Evolutionary conservation across 768 basidiomycete species (phyloP).

Genomic region (Botryobasidium botryosum): DNA sequence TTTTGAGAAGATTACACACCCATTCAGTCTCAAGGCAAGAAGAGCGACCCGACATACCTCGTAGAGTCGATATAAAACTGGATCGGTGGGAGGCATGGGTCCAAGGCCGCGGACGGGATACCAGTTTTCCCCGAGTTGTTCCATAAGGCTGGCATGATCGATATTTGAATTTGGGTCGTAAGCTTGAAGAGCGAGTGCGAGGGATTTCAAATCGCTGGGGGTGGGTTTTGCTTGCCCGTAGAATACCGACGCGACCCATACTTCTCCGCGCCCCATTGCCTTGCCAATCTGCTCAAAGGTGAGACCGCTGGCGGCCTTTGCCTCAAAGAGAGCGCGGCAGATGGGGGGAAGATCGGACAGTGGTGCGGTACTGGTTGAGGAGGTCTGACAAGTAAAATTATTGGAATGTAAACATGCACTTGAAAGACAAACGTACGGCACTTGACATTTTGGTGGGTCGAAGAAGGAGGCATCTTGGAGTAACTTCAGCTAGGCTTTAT

Average conservation of each 20-base stretch:
- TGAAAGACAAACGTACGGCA: no score
- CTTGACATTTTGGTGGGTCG: no score
- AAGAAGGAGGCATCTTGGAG: no score
- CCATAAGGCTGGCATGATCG: neutral
- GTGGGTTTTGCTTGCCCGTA: conserved; percentile 14
- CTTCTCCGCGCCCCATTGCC: conserved; percentile 12
- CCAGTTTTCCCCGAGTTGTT: conserved; percentile 2
- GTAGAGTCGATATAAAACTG: conserved; percentile 16
- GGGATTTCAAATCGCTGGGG: conserved; percentile 4
- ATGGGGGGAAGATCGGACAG: neutral
- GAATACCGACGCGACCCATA: conserved; percentile 14
- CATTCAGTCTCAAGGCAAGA: conserved; percentile 3
- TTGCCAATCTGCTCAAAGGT: conserved; percentile 13
- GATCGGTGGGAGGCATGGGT: conserved; percentile 15
- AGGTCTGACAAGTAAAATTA: no score
- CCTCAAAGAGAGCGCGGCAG: neutral
- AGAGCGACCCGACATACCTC: conserved; percentile 9
- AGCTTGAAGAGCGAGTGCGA: conserved; percentile 1
- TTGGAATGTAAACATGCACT: no score
- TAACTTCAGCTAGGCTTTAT: no score
- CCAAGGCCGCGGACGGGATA: conserved; percentile 12
- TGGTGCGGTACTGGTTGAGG: neutral
- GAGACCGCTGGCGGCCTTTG: neutral
- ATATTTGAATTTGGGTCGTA: no score
- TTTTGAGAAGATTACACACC: neutral